phyloP scores from a whole-genome alignment of 208 protist species.

The Acanthamoeba polyphaga region DNA sequence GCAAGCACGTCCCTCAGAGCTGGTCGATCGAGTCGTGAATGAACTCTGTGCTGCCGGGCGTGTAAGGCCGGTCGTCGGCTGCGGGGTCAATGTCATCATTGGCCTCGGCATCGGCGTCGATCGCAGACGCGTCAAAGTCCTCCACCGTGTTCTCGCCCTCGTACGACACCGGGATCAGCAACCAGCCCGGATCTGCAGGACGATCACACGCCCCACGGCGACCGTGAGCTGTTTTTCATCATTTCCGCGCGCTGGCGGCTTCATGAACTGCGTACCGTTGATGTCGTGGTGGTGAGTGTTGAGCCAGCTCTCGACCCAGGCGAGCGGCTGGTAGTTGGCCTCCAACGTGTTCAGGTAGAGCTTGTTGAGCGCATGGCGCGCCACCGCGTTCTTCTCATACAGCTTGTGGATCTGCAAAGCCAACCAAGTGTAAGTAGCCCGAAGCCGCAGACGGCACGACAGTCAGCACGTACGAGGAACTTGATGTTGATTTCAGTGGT shows the following conservation, averaged over 20 bases:
- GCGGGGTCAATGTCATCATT: neutral
- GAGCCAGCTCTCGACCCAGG: constrained; percentile 51
- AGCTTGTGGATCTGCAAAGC: constrained; percentile 24
- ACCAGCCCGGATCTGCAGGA: constrained; percentile 2
- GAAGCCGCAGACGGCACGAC: neutral
- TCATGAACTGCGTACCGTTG: neutral
- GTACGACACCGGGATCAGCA: neutral
- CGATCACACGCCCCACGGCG: no score
- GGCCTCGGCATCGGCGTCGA: neutral
- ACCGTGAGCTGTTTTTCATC: no score
- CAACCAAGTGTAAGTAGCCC: no score
- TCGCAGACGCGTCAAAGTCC: neutral
- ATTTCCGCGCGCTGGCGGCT: neutral
- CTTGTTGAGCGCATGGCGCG: neutral
- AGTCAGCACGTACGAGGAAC: neutral
- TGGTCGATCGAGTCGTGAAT: neutral
- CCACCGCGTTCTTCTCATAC: constrained; percentile 44
- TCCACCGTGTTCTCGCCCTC: neutral
- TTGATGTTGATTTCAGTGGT: constrained; percentile 65
- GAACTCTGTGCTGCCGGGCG: neutral
- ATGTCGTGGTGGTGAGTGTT: constrained; percentile 34
- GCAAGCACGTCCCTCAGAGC: neutral
- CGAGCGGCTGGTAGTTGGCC: constrained; percentile 4
- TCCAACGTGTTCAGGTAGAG: neutral
- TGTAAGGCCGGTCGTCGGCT: neutral